Base-by-base conservation (phyloP, 176 grass and related monocot species). In the Calamus simplicifolius region DNA sequence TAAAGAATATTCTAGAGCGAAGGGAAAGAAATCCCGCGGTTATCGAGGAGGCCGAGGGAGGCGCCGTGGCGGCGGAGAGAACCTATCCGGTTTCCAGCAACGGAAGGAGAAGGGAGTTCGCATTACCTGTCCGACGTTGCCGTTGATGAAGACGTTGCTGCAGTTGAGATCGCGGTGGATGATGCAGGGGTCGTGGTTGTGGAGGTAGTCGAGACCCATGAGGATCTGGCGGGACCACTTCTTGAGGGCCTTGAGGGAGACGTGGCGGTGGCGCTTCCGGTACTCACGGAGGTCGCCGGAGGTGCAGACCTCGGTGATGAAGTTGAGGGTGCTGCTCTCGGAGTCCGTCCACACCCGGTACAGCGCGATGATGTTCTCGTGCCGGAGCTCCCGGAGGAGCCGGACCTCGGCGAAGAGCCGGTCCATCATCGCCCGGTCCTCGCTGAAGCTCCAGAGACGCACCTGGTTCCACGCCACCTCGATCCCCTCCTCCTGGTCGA, bases 141-240 rank as follows among this genome's bases (percentile, higher is more conserved):
- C 93, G 56, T 97, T 97, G 81, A 97, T 97, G 84, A 97, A 97
- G 21, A 97, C 79, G 68, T 97, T 97, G 69, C 87, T 91, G 76
- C 93, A 98, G 58, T 98, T 98, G 67, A 98, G 81, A 49, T 98
- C 84, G n/a, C 88, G 85, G 67, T 98, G 93, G 68, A 97, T 97
- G 77, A 97, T 87, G 74, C 93, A 97, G 3, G 93, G 93, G 6
- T 91, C 93, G 25, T 88, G 84, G 6, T 73, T 85, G 73, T 91
- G 87, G 58, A 97, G 82, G 71, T 91, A 83, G 71, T 97, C 57
- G 67, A 97, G 84, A 0, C 92, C 92, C 54, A 72, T 56, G 25
- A 97, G 81, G 61, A 97, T 79, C 78, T 97, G 92, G 14, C 79
- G 49, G 18, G 87, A 81, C 87, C 92, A 97, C 80, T 91, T 97